A percentile compares a stretch with the other conserved stretches of the same genome.
Conservation (phyloP, 78 protist species). For the Blattamonas nauphoetae region DNA sequence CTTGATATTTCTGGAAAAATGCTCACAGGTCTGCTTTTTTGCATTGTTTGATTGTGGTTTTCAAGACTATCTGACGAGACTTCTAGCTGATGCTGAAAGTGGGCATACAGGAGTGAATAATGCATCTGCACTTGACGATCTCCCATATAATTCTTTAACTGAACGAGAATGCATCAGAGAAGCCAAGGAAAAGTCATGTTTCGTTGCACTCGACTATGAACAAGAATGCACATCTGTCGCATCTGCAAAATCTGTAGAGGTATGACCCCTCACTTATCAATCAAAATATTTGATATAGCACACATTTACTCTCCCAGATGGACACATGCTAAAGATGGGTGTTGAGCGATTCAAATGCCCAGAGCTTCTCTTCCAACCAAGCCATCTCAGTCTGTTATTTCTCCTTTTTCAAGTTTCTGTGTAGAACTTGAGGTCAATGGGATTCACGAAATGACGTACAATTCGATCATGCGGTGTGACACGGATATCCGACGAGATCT, state of each 20-base stretch:
- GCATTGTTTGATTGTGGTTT: neutral
- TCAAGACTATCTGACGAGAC: slow-evolving; percentile 36
- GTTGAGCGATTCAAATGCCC: slow-evolving; percentile 40
- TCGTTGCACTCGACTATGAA: slow-evolving; percentile 31
- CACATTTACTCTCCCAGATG: slow-evolving; percentile 33
- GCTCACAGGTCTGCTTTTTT: slow-evolving; percentile 52
- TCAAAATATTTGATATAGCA: neutral
- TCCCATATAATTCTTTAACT: neutral
- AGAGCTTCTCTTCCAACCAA: slow-evolving; percentile 41
- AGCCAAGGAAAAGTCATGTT: slow-evolving; percentile 26
- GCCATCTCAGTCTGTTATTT: slow-evolving; percentile 14
- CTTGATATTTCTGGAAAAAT: slow-evolving; percentile 63
- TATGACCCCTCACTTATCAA: neutral
- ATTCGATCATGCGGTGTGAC: slow-evolving; percentile 12
- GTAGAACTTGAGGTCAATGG: neutral
- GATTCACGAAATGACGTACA: slow-evolving; percentile 19
- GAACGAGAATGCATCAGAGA: slow-evolving; percentile 4
- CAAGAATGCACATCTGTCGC: slow-evolving; percentile 14
- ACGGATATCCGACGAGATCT: slow-evolving; percentile 20
- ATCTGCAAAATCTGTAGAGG: neutral
- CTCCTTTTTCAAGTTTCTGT: neutral
- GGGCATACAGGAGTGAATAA: neutral
- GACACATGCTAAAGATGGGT: neutral
- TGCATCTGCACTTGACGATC: neutral
- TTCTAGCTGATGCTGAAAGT: slow-evolving; percentile 5